A percentile compares a stretch with the other conserved stretches of the same genome.
phyloP scores from a whole-genome alignment of 192 early-diverging fungal genomes.

The Coemansia reversa region DNA sequence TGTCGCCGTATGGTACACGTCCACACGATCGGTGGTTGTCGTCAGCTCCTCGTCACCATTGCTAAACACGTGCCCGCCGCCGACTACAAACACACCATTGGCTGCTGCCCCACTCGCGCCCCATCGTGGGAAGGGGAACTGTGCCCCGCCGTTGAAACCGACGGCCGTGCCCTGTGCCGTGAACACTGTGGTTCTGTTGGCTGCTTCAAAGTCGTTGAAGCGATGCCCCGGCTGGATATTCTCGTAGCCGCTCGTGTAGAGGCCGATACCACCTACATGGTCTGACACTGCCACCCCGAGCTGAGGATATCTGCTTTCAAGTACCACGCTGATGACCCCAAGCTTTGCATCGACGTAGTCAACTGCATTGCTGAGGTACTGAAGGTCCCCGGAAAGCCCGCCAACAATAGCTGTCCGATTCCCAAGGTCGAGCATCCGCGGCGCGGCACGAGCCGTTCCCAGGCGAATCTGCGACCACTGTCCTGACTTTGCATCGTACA shows the following conservation, averaged over 20 bases:
- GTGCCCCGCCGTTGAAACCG: constrained; percentile 10
- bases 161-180: not conserved
- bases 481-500: constrained; percentile 40
- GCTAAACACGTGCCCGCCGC: constrained; percentile 45
- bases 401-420: constrained; percentile 28
- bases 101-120: constrained; percentile 44
- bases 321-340: constrained; percentile 11
- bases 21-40: constrained; percentile 39
- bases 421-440: constrained; percentile 41
- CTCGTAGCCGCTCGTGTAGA: constrained; percentile 43
- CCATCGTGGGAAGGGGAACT: constrained; percentile 47
- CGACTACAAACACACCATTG: constrained; percentile 50
- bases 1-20: constrained; percentile 25
- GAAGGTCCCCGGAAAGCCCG: constrained; percentile 48
- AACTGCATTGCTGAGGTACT: constrained; percentile 49
- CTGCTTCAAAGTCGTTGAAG: constrained; percentile 53
- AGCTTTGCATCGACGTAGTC: constrained; percentile 38
- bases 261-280: constrained; percentile 20
- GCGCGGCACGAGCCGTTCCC: constrained; percentile 26
- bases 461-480: constrained; percentile 36
- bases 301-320: constrained; percentile 29
- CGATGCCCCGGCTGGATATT: constrained; percentile 49
- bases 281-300: constrained; percentile 37
- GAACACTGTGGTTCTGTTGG: constrained; percentile 42
- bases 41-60: constrained; percentile 20